Conservation (phyloP, 306 rosid genomes). For the Glycine latifolia region DNA sequence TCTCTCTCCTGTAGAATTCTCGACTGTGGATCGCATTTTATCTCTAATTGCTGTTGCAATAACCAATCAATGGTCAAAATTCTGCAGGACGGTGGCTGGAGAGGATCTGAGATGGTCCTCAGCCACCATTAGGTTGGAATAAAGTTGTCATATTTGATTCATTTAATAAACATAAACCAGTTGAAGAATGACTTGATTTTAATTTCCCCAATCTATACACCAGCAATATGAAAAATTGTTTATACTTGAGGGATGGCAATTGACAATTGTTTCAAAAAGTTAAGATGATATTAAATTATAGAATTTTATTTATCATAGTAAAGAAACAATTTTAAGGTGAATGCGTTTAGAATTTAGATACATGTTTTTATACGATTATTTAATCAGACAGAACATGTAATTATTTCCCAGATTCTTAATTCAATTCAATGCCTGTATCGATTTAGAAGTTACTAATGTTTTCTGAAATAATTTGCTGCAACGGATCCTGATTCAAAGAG, state of each 20-base stretch:
- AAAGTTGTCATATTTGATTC: not conserved
- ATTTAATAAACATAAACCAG: not conserved
- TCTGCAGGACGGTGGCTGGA: not conserved
- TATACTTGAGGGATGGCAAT: not conserved
- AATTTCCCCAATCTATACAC: not conserved
- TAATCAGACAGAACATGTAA: not conserved
- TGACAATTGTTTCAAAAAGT: not conserved
- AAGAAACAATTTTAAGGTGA: not conserved
- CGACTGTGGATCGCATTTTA: no score
- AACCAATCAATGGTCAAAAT: not conserved
- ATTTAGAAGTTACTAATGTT: not conserved
- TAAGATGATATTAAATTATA: not conserved
- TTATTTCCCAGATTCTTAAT: not conserved
- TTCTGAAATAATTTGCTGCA: not conserved
- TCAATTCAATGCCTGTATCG: not conserved
- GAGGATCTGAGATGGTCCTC: not conserved
- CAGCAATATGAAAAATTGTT: not conserved
- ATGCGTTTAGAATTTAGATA: no score
- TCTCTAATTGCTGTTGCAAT: no score
- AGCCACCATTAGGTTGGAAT: not conserved
- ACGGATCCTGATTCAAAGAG: not conserved
- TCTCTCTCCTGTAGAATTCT: no score
- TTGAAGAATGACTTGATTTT: not conserved
- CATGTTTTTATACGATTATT: no score
- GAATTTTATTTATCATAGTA: not conserved